phyloP scores from a whole-genome alignment of 352 stramenopile species.

The Phytophthora cryptogea region DNA sequence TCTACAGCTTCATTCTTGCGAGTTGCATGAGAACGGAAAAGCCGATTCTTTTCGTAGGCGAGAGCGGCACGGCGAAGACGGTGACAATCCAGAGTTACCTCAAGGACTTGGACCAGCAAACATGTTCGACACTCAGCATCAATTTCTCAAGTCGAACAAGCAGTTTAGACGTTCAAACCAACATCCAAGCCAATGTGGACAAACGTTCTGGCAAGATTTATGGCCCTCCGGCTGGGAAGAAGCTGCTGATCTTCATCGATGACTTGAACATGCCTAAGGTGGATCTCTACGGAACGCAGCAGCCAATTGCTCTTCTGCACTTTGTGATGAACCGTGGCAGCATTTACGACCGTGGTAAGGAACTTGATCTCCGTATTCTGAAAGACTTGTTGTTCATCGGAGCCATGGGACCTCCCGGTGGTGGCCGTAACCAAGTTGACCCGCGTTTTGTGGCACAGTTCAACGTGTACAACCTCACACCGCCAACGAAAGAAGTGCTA shows the following conservation, averaged over 20 bases:
- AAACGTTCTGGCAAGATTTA: constrained; percentile 96
- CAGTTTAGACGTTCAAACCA: constrained; percentile 93
- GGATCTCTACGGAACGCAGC: constrained; percentile 95
- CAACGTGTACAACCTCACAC: constrained; percentile 96
- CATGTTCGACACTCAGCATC: constrained; percentile 75
- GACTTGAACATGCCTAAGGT: constrained; percentile 98
- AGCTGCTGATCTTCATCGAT: constrained; percentile 95
- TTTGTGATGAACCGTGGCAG: constrained; percentile 92
- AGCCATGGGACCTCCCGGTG: constrained; percentile 95
- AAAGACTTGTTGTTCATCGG: constrained; percentile 95
- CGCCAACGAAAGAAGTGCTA: constrained; percentile 90
- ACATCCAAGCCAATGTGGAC: constrained; percentile 95
- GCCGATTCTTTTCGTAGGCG: constrained; percentile 94
- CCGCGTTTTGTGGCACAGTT: constrained; percentile 95
- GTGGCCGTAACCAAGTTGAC: constrained; percentile 94
- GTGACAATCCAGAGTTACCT: constrained; percentile 96
- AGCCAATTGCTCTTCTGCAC: constrained; percentile 94
- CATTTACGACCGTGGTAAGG: constrained; percentile 96
- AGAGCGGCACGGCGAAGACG: constrained; percentile 95
- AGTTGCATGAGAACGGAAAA: constrained; percentile 86
- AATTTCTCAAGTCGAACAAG: constrained; percentile 96
- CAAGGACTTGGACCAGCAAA: constrained; percentile 73
- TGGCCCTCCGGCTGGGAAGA: constrained; percentile 92
- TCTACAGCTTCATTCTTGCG: constrained; percentile 94
- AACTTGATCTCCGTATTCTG: constrained; percentile 92